Base-by-base conservation (phyloP, 345 rosid genomes). In the Rhodamnia argentea region DNA sequence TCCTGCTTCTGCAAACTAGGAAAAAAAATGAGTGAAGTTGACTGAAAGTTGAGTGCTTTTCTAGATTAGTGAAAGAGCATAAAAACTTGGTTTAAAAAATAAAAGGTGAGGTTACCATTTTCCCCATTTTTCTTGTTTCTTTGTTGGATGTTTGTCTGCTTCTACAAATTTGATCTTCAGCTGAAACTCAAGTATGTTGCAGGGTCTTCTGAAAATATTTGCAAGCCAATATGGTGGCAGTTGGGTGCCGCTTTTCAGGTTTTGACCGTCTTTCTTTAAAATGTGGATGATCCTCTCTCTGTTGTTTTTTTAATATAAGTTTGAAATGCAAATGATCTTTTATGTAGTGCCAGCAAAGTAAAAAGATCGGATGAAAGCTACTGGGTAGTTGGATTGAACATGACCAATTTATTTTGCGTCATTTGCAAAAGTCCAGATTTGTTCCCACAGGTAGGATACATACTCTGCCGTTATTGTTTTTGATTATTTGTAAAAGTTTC, bases 171-270 rank as follows among this genome's bases (percentile, higher is more conserved):
- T 78, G 22, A 54, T 85, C 15, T 85, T 85, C 32, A 22, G 51
- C 86, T 76, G 78, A 55, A 56, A 56, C 86, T 84, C 60, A 14
- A 50, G 11, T 75, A 32, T 56, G 51, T 42, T 93, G 90, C 87
- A 95, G 99, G 99, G 98, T 54, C 89, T 95, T 81, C 88, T 97
- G 91, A 92, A 95, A 90, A 93, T 91, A 83, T 94, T 89, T 86
- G 92, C 97, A 47, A 90, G 89, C 88, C 94, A 95, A 86, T 96
- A 64, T 91, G 99, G 97, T 87, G 99, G 99, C 90, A 92, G 92
- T 84, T 97, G 99, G 99, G 90, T 95, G 89, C 99, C 99, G 27
- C 90, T 95, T 84, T 97, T 96, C 94, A 95, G 99, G 99, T 97
- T 88, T 86, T 15, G 84, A 84, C 32, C 18, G 18, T n/a, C 59